Evolutionary conservation across 148 eudicot species (phyloP), one percentile per base, ranked within the genome.

Genomic region (Silene conica): DNA sequence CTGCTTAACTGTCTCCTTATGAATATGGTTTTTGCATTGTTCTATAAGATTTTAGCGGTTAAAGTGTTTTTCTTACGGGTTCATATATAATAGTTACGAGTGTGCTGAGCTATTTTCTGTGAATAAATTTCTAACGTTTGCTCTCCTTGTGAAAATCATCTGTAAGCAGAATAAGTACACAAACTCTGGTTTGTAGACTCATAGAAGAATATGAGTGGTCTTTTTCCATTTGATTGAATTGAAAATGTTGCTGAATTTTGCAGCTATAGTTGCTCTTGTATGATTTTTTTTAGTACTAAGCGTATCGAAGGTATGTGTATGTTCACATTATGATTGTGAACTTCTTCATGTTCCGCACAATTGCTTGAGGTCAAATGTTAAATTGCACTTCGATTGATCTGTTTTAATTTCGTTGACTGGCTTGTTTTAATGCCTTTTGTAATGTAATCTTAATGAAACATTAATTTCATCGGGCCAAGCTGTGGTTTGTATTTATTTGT

Each of bases 401-500:
- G 4, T 63, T n/a, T 67, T 41, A 52, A 61, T 26, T 46, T 50
- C 15, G 21, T 50, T 57, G 2, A 57, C 43, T 56, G 54, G 60
- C 31, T 20, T 65, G 7, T 67, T n/a, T 73, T 72, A 12, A 60
- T 15, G 8, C 13, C 8, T 68, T 23, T n/a, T n/a, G n/a, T n/a
- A n/a, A n/a, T 6, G n/a, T 31, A 26, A 28, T 8, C 19, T 63
- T 41, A 5, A 45, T 26, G 20, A 6, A n/a, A 20, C 26, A 18
- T 67, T 46, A 60, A 22, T 18, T 46, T 26, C 52, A 60, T 67
- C 38, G 58, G 62, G 57, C 26, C 38, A 79, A 46, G 12, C 57
- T 60, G 26, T 41, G 16, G 31, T 45, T 54, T 64, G 13, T 25
- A 61, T 43, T 73, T 52, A 93, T n/a, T n/a, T n/a, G n/a, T n/a